phyloP scores from a whole-genome alignment of 345 rosid genomes.

The Citrus trifoliata region DNA sequence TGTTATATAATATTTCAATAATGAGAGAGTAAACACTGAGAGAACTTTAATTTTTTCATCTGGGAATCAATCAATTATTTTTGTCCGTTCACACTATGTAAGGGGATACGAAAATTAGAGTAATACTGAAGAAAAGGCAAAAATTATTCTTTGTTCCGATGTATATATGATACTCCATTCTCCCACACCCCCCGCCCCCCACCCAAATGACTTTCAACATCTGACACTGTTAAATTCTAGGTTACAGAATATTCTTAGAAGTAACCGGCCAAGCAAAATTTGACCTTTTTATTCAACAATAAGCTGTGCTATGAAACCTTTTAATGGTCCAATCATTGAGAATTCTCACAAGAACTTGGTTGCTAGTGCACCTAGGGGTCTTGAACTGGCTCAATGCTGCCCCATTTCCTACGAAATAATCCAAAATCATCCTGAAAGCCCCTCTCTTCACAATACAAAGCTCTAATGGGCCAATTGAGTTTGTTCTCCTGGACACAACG shows the following conservation, averaged over 20 bases:
- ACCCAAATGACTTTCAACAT: background rate
- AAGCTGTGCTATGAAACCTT: constrained; percentile 66
- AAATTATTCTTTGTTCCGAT: background rate
- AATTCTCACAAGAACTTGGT: constrained; percentile 53
- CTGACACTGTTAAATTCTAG: background rate
- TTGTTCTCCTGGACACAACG: constrained; percentile 68
- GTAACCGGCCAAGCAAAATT: too few species aligned
- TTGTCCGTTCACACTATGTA: too few species aligned
- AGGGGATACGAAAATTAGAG: too few species aligned
- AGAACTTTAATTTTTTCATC: too few species aligned
- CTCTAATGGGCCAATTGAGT: constrained; percentile 85
- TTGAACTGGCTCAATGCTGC: constrained; percentile 91
- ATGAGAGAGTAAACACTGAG: too few species aligned
- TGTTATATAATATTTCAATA: too few species aligned
- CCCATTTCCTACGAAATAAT: constrained; percentile 63
- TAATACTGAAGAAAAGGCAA: background rate
- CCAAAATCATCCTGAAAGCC: constrained; percentile 74
- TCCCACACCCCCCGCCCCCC: too few species aligned
- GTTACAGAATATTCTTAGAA: background rate
- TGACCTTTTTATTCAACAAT: constrained; percentile 11
- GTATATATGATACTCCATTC: too few species aligned
- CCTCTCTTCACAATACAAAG: constrained; percentile 72
- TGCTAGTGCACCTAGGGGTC: constrained; percentile 87
- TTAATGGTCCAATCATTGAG: constrained; percentile 57
- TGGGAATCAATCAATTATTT: too few species aligned